These are phyloP conservation scores for Cordyceps cicadae DNA, from an alignment of 2,329 filamentous ascomycete species.

Conservation along the genomic window DNA sequence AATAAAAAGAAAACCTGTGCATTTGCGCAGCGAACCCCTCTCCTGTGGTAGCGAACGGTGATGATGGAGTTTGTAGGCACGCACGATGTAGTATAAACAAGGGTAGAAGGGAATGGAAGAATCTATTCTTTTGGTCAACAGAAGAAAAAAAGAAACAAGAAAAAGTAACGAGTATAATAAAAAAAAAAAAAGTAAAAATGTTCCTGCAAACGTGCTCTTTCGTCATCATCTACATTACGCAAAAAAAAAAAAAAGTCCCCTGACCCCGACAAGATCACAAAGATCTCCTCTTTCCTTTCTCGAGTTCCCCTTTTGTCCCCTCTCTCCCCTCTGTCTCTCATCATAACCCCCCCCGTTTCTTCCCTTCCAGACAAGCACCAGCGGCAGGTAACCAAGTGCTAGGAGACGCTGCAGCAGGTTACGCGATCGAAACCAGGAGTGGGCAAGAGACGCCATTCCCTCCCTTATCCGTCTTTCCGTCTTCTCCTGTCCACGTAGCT, in stretches of 20 bases:
- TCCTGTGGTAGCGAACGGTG: no score
- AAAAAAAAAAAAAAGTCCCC: not conserved
- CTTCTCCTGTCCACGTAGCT: not conserved
- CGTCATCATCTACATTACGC: constrained; percentile 5
- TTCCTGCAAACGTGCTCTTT: constrained; percentile 1
- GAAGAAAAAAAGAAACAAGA: not conserved
- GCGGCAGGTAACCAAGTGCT: not conserved
- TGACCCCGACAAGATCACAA: not conserved
- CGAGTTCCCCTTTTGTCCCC: not conserved
- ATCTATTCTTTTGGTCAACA: not conserved
- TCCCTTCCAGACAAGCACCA: not conserved
- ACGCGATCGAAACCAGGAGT: not conserved
- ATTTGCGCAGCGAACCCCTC: no score
- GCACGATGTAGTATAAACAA: no score
- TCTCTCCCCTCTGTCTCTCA: not conserved
- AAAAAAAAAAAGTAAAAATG: not conserved
- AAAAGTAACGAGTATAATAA: not conserved
- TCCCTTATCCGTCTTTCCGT: not conserved
- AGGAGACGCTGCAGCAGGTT: not conserved
- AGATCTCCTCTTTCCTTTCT: not conserved
- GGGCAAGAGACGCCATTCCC: not conserved
- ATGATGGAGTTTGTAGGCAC: no score
- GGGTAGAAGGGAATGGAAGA: not conserved
- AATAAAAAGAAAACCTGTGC: no score
- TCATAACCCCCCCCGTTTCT: not conserved